Percentiles rank a stretch among this genome's conserved stretches.
phyloP scores from a whole-genome alignment of 2,329 filamentous ascomycete genomes.

The Aspergillus melleus region DNA sequence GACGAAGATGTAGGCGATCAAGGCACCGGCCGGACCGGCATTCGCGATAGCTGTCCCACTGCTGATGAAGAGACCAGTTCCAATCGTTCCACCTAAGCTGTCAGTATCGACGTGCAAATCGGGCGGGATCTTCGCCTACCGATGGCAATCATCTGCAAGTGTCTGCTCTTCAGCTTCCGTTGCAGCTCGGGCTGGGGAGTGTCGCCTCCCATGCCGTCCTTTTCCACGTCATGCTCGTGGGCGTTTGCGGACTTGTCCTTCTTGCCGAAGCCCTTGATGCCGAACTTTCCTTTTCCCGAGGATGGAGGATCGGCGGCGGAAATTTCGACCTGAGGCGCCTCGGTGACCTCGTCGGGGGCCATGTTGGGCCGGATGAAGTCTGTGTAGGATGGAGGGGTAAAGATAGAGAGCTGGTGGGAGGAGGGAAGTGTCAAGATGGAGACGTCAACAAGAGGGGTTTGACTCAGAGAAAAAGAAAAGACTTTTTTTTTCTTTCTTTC shows the following conservation, averaged over 20 bases:
- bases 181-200: conserved; percentile 13
- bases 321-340: neutral
- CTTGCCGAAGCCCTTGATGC: neutral
- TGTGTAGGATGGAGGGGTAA: neutral
- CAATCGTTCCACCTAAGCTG: conserved; percentile 59
- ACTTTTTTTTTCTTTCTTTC: neutral
- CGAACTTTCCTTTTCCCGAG: neutral
- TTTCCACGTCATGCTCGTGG: neutral
- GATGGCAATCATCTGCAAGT: conserved; percentile 27
- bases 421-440: neutral
- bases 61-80: conserved; percentile 70
- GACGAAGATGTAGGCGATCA: conserved; percentile 68
- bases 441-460: neutral
- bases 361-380: conserved; percentile 2
- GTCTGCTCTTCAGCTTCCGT: conserved; percentile 23
- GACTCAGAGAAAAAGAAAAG: neutral
- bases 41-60: conserved; percentile 62
- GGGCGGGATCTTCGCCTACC: conserved; percentile 3
- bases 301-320: neutral
- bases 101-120: neutral
- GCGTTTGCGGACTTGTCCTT: neutral
- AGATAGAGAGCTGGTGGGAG: neutral
- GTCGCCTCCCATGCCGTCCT: conserved; percentile 2
- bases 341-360: conserved; percentile 7
- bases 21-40: conserved; percentile 63